Base-by-base conservation (phyloP, 1,284 basidiomycete species). In the Pseudozyma hubeiensis region DNA sequence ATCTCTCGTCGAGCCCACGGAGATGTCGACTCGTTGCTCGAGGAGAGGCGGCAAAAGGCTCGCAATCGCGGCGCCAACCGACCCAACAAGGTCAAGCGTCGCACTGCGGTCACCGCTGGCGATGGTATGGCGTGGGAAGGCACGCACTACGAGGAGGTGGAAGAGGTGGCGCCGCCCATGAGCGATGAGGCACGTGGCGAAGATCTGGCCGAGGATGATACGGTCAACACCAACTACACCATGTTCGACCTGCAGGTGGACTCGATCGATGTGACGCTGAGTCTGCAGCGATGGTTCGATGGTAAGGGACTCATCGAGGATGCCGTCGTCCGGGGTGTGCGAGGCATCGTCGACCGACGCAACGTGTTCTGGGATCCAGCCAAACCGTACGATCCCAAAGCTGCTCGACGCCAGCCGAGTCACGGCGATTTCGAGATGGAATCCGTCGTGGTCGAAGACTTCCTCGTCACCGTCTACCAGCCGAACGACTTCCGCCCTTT, bases 261-360 rank as follows among this genome's bases (percentile, higher is more conserved):
- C 82, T 93, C 93, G 34, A 91, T 99, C 56, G 97, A 99, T 75
- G 95, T 99, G 13, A 95, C 93, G 0, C 87, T 99, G n/a, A 96
- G 93, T 53, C 87, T 99, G 11, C 90, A 90, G 85, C 88, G 92
- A 52, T 99, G 97, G 97, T 87, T 97, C 52, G 94, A 97, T 83
- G 97, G 96, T 1, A 97, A 95, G 83, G 97, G 97, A 0, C 85
- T 99, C 5, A 87, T 99, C 13, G 90, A 94, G 76, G 91, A 94
- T 82, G 96, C 94, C 0, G 92, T 92, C 17, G 88, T 99, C 53
- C 93, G 93, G 80, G 97, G 97, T 47, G 94, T 99, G 4, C 90
- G 97, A 51, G 97, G 97, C 17, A 91, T 96, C 16, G 86, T 99
- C 52, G 96, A 98, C 84, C 91, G 96, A 24, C 90, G 93, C n/a